Base-by-base conservation (phyloP, 176 grass and related monocot genomes). In the Zoysia japonica region DNA sequence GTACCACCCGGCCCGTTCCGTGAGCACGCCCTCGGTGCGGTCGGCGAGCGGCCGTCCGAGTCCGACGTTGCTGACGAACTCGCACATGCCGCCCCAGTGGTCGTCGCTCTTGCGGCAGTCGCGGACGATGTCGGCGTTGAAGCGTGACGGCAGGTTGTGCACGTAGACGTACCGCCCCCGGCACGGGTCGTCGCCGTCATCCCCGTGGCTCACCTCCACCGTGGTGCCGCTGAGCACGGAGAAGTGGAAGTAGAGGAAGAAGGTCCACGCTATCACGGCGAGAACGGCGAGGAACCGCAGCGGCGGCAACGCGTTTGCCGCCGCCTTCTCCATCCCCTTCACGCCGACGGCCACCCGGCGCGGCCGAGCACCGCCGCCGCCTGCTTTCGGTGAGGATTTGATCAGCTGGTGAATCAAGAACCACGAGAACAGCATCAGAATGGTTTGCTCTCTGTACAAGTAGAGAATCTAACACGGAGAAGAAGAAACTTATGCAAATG, bases 31-130 rank as follows among this genome's bases (percentile, higher is more conserved):
- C 44, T 89, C 78, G 6, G 59, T 10, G 10, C 44, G 55, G 72
- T 80, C 76, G 64, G 67, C 77, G 11, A 96, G 87, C 13, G 82
- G 49, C 2, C 71, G 75, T 39, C 93, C 93, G 5, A 96, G 74
- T 7, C 93, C 93, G 4, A 67, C 71, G 71, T 96, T 96, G 80
- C 47, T 62, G 7, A 89, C 73, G 62, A 78, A 61, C 20, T 64
- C 72, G 62, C 93, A 96, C 93, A 90, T 90, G 78, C 88, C 84
- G 5, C 57, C 68, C 92, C 89, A 95, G 79, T 87, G 90, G 57
- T 83, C 80, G 3, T 75, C 68, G 70, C 59, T 82, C 83, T 90
- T 82, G 5, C 53, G 70, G 77, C 93, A 96, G 67, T 79, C 83
- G 37, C 71, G 63, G 70, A 96, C 35, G 83, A 96, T 90, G 75